These are phyloP conservation scores for Xylariaceae sp. DNA, from an alignment of 2,329 filamentous ascomycete genomes.

Conservation along the genomic window DNA sequence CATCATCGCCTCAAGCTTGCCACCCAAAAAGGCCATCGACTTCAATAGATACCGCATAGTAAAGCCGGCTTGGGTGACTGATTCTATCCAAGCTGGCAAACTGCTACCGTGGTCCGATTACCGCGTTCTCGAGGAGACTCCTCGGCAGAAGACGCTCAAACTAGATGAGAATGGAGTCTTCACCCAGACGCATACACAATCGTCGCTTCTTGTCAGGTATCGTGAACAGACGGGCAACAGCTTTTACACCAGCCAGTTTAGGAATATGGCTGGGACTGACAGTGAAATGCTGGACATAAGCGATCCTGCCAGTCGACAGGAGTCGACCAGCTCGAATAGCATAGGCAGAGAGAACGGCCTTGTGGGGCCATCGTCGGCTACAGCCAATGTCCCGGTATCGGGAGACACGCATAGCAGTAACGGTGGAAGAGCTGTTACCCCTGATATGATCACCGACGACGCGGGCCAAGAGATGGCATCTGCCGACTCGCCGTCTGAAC, in stretches of 20 bases:
- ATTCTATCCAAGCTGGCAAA: conserved; percentile 75
- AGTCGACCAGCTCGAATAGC: background rate
- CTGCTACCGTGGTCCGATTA: conserved; percentile 82
- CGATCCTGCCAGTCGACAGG: conserved; percentile 10
- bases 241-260: conserved; percentile 73
- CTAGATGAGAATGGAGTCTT: conserved; percentile 55
- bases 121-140: conserved; percentile 75
- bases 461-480: background rate
- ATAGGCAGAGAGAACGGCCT: background rate
- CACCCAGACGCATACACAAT: conserved; percentile 54
- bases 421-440: too few relatives aligned
- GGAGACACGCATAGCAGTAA: too few relatives aligned
- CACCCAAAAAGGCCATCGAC: conserved; percentile 87
- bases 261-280: conserved; percentile 21
- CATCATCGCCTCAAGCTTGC: conserved; percentile 84
- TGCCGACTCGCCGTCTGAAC: conserved; percentile 6
- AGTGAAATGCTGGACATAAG: conserved; percentile 10
- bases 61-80: conserved; percentile 88
- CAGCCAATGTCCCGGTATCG: background rate
- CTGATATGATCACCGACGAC: background rate
- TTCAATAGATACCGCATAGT: conserved; percentile 85
- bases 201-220: conserved; percentile 52
- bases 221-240: conserved; percentile 73
- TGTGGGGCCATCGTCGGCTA: background rate
- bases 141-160: conserved; percentile 68